These are phyloP conservation scores for Xerocomus spinulosus DNA, from an alignment of 768 basidiomycete genomes.

Conservation along the genomic window DNA sequence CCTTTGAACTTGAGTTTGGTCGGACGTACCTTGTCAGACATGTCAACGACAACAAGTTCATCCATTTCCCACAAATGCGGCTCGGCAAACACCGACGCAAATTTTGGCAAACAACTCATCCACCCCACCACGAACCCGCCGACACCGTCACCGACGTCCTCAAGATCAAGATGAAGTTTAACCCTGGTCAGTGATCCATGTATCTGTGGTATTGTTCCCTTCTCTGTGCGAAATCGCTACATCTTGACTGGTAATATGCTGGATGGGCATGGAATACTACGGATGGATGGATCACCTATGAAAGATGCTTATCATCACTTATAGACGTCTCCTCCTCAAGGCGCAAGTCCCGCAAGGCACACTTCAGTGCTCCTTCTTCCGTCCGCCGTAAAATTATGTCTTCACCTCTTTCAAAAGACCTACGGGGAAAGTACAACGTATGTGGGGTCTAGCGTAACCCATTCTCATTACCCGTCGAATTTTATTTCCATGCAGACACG, in stretches of 20 bases:
- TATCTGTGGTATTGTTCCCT: constrained; percentile 13
- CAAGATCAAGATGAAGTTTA: constrained; percentile 78
- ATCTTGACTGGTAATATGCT: constrained; percentile 38
- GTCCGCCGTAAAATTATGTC: constrained; percentile 98
- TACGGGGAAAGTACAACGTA: constrained; percentile 88
- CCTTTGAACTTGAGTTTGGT: constrained; percentile 87
- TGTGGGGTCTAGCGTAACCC: constrained; percentile 26
- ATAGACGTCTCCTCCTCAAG: constrained; percentile 87
- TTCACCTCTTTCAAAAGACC: constrained; percentile 91
- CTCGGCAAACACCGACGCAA: constrained; percentile 26
- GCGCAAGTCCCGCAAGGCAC: constrained; percentile 97
- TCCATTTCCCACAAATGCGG: no score
- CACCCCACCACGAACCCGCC: constrained; percentile 26
- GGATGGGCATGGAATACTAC: constrained; percentile 44
- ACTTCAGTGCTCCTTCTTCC: constrained; percentile 94
- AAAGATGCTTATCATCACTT: constrained; percentile 32
- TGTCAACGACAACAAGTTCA: no score
- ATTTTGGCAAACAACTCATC: constrained; percentile 32
- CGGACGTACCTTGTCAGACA: constrained; percentile 53
- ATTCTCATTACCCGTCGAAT: neutral
- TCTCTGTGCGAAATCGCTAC: constrained; percentile 24
- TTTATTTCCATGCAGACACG: constrained; percentile 52
- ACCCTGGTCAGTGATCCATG: constrained; percentile 57
- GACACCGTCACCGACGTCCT: constrained; percentile 54
- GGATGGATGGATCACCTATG: constrained; percentile 49